Percentiles rank a stretch among this genome's conserved stretches.
Evolutionary conservation across 345 rosid genomes (phyloP).

Genomic region (Salix viminalis): DNA sequence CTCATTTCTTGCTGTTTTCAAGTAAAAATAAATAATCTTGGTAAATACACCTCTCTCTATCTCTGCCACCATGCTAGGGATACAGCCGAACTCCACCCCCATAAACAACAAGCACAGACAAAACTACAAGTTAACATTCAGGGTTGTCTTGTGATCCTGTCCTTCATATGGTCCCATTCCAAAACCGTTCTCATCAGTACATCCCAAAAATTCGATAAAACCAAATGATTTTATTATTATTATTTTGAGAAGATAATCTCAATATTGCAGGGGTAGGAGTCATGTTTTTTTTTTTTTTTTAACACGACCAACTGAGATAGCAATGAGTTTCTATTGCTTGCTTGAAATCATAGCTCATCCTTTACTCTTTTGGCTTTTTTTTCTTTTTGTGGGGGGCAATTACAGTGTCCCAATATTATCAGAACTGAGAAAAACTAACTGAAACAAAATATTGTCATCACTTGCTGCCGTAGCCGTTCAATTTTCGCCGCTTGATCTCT

Average conservation of each 20-base stretch:
- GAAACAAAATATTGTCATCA: slow-evolving; percentile 4
- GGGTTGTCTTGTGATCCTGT: slow-evolving; percentile 7
- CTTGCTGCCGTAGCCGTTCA: slow-evolving; percentile 19
- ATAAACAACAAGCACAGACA: slow-evolving; percentile 8
- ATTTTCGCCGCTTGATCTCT: slow-evolving; percentile 29
- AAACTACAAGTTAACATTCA: slow-evolving; percentile 3
- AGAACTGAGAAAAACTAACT: not conserved
- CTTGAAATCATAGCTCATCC: not conserved
- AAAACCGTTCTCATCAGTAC: not conserved
- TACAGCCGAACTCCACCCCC: slow-evolving; percentile 3
- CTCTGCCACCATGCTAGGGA: slow-evolving; percentile 13
- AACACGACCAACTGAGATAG: not conserved
- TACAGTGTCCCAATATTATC: not conserved
- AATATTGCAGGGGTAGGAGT: not conserved
- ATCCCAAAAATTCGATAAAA: not conserved
- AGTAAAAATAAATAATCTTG: slow-evolving; percentile 13
- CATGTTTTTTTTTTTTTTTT: no score
- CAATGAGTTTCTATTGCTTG: not conserved
- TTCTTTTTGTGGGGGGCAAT: not conserved
- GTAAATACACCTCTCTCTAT: not conserved
- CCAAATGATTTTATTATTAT: not conserved
- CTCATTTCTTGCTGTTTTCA: not conserved
- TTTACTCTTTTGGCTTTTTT: not conserved
- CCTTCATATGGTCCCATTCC: slow-evolving; percentile 7
- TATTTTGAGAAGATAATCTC: not conserved